Percentiles rank a stretch among this genome's conserved stretches.
Conservation (phyloP, 75 land plant species). For the Chamaecyparis obtusa region DNA sequence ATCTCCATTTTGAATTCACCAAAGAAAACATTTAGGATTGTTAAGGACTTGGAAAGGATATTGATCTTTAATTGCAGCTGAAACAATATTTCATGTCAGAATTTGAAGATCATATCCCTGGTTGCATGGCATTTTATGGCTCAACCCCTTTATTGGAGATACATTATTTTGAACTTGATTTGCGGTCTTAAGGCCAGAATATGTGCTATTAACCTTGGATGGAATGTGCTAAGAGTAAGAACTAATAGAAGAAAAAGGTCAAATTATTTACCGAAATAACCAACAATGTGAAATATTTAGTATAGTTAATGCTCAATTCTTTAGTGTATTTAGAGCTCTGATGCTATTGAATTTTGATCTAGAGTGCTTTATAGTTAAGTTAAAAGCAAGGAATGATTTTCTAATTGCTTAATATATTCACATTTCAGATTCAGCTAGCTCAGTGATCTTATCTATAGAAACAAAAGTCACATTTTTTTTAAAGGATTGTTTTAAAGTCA, state of each 20-base stretch:
- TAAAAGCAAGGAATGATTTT: background rate
- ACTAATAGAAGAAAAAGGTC: background rate
- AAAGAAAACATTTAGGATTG: background rate
- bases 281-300: background rate
- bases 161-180: background rate
- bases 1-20: background rate
- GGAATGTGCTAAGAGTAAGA: background rate
- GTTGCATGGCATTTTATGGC: background rate
- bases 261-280: background rate
- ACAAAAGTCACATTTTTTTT: background rate
- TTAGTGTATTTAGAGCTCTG: background rate
- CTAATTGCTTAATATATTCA: background rate
- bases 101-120: background rate
- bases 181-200: background rate
- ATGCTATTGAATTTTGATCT: background rate
- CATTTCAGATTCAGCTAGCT: background rate
- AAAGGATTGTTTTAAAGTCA: background rate
- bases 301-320: background rate
- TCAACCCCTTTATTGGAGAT: background rate
- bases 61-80: background rate
- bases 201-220: background rate
- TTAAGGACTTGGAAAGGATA: background rate
- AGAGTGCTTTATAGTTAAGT: background rate
- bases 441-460: background rate
- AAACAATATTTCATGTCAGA: background rate